These are phyloP conservation scores for Talaromyces borbonicus DNA, from an alignment of 495 filamentous ascomycete genomes.

Conservation along the genomic window DNA sequence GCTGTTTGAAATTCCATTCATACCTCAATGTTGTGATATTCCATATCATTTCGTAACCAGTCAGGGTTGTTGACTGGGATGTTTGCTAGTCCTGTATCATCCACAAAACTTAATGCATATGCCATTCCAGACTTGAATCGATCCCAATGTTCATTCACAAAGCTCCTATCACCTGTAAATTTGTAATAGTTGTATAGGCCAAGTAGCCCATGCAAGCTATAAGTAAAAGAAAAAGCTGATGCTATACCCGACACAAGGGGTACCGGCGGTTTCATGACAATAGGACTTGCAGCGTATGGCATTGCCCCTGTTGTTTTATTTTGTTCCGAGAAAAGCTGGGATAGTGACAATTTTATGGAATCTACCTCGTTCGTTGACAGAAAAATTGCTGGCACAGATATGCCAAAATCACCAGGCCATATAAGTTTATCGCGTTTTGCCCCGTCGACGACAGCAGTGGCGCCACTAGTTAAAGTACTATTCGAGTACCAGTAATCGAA, in stretches of 20 bases:
- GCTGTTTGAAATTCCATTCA: too few relatives aligned
- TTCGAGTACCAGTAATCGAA: conserved; percentile 15
- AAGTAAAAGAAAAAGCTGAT: conserved; percentile 40
- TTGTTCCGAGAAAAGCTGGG: background rate
- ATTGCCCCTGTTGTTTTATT: background rate
- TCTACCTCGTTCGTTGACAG: conserved; percentile 46
- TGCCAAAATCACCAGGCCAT: conserved; percentile 50
- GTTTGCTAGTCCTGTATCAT: conserved; percentile 36
- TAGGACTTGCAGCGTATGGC: background rate
- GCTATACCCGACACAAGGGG: conserved; percentile 42
- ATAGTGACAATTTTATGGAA: conserved; percentile 26
- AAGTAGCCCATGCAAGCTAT: conserved; percentile 48
- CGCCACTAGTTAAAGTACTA: conserved; percentile 36
- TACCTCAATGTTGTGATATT: conserved; percentile 14
- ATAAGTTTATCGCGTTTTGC: conserved; percentile 49
- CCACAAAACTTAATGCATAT: conserved; percentile 36
- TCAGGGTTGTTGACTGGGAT: conserved; percentile 36
- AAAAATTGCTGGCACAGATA: conserved; percentile 40
- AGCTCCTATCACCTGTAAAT: conserved; percentile 39
- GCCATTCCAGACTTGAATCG: conserved; percentile 36
- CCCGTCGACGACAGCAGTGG: conserved; percentile 40
- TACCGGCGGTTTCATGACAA: conserved; percentile 30
- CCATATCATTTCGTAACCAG: conserved; percentile 36
- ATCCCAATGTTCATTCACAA: conserved; percentile 33
- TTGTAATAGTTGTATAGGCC: conserved; percentile 45